Percentiles rank a stretch among this genome's conserved stretches.
phyloP scores from a whole-genome alignment of 352 stramenopile genomes.

The Globisporangium lucens region DNA sequence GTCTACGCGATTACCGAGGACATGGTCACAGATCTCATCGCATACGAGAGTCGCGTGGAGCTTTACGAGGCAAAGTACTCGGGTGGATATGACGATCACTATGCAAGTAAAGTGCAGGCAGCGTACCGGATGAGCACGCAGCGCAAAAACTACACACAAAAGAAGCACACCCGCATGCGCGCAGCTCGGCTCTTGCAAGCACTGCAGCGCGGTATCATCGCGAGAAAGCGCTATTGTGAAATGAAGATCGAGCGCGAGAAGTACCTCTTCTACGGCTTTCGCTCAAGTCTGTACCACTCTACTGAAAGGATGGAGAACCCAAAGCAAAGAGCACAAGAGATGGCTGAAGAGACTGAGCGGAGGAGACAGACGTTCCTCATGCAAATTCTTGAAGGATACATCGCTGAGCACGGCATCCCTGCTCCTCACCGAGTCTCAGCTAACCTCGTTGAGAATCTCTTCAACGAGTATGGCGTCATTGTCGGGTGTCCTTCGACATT shows the following conservation, averaged over 20 bases:
- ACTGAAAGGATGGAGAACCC: slow-evolving; percentile 43
- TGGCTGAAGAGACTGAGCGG: slow-evolving; percentile 39
- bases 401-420: slow-evolving; percentile 34
- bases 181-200: slow-evolving; percentile 66
- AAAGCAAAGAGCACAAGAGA: slow-evolving; percentile 27
- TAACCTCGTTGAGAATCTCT: slow-evolving; percentile 33
- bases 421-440: slow-evolving; percentile 33
- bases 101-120: slow-evolving; percentile 69
- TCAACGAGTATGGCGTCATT: slow-evolving; percentile 62
- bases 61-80: slow-evolving; percentile 56
- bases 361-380: slow-evolving; percentile 60
- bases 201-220: slow-evolving; percentile 60
- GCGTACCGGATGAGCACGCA: slow-evolving; percentile 68
- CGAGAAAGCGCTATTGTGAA: slow-evolving; percentile 44
- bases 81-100: slow-evolving; percentile 58
- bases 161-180: slow-evolving; percentile 40
- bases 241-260: slow-evolving; percentile 59
- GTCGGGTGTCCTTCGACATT: slow-evolving; percentile 54
- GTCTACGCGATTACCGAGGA: slow-evolving; percentile 54
- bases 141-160: slow-evolving; percentile 45
- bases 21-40: slow-evolving; percentile 53
- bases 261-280: slow-evolving; percentile 66
- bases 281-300: slow-evolving; percentile 50
- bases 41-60: slow-evolving; percentile 49
- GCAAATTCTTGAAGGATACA: slow-evolving; percentile 60